Conservation (phyloP, 2,329 filamentous ascomycete genomes). For the Penicillium palitans region DNA sequence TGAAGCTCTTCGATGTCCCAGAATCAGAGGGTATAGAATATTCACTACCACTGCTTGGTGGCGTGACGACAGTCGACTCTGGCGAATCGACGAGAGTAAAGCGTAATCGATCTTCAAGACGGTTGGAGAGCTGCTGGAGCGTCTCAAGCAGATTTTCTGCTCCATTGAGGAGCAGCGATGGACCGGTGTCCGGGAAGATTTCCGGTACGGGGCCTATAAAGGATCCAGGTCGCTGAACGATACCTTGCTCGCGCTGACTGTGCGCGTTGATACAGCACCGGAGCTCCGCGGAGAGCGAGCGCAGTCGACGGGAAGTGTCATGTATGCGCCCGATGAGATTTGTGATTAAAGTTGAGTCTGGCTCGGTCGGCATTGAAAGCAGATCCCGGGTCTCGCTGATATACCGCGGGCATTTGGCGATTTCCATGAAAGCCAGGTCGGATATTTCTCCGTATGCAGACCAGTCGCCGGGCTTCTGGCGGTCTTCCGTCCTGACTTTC, state of each 20-base stretch:
- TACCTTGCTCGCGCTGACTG: conserved; percentile 26
- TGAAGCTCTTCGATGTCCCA: conserved; percentile 3
- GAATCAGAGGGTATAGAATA: conserved; percentile 8
- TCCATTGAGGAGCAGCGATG: conserved; percentile 28
- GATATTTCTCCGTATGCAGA: conserved; percentile 25
- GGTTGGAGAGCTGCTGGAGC: conserved; percentile 20
- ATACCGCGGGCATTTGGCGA: conserved; percentile 32
- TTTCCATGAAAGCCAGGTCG: conserved; percentile 30
- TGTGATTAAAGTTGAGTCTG: conserved; percentile 1
- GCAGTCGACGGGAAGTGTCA: conserved; percentile 17
- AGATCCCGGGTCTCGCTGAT: conserved; percentile 26
- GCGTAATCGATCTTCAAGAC: conserved; percentile 18
- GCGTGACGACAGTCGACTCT: conserved; percentile 8
- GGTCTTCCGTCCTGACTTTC: conserved; percentile 28
- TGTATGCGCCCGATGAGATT: conserved; percentile 19
- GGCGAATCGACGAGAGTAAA: conserved; percentile 17
- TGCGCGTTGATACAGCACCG: conserved; percentile 24
- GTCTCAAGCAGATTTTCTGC: conserved; percentile 26
- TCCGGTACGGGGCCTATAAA: conserved; percentile 30
- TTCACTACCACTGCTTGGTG: conserved; percentile 14
- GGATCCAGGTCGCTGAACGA: conserved; percentile 20
- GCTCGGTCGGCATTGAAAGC: conserved; percentile 2
- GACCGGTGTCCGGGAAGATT: conserved; percentile 26
- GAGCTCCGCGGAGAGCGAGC: conserved; percentile 15
- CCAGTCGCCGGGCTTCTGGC: conserved; percentile 26